Base-by-base conservation (phyloP, 306 rosid species). In the Rosa multiflora region DNA sequence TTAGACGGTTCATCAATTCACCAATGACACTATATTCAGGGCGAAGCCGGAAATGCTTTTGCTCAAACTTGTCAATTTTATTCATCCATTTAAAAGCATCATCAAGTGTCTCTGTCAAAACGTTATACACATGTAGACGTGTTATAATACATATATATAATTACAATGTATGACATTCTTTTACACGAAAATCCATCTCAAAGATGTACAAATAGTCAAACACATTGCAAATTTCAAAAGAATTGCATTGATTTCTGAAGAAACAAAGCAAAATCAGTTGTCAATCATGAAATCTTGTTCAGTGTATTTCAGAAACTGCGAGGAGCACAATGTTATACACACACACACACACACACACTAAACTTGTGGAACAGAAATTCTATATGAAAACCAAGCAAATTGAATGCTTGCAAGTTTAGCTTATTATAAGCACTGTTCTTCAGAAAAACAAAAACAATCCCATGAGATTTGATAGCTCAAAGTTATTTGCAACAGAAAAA, bases 1-100 rank as follows among this genome's bases (percentile, higher is more conserved):
- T 95, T 56, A 95, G 85, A 6, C 87, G 90, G 78, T 94, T 91
- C 89, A 88, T 82, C 80, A 94, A 83, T 86, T 94, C 99, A 62
- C 97, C 97, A 48, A 92, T 92, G 62, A 94, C 99, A 81, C 91
- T 84, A 70, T 92, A 92, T 72, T 94, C 97, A 6, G 82, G 88
- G 40, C 89, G 90, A 58, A 91, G 91, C 69, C 37, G 79, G 59
- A 92, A 95, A 82, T 95, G 96, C 42, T 89, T 92, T 20, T 88
- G 79, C 82, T 95, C 98, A 71, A 95, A 95, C 86, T 82, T 91
- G 78, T 95, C 91, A 42, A 92, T 92, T 83, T 85, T 90, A 43
- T 64, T 48, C 97, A 91, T 95, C 92, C 95, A 91, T 72, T 90
- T 92, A 82, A 81, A 92, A 15, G 97, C 89, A 49, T 95, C 97